Conservation (phyloP, 2,329 filamentous ascomycete species). For the Verticillium nubilum region DNA sequence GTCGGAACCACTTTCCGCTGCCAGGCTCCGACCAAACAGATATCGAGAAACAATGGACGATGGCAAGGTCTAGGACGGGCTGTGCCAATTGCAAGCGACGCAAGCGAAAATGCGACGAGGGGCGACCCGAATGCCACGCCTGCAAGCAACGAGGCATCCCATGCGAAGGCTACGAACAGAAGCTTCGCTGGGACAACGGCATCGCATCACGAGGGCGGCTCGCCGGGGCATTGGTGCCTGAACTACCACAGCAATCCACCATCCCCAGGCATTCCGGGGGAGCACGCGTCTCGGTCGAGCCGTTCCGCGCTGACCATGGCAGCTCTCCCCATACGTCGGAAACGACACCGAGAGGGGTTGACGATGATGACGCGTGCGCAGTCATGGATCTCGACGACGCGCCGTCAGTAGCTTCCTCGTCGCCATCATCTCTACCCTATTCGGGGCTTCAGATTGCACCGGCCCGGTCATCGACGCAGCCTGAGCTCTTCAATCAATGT, state of each 20-base stretch:
- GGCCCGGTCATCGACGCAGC: not conserved
- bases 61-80: constrained; percentile 11
- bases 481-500: not conserved
- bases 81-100: constrained; percentile 12
- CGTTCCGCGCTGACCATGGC: not conserved
- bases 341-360: not conserved
- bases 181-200: constrained; percentile 12
- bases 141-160: constrained; percentile 7
- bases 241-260: not conserved
- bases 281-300: not conserved
- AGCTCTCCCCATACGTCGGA: not conserved
- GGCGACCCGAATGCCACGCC: constrained; percentile 10
- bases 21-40: not conserved
- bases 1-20: not conserved
- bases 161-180: constrained; percentile 11
- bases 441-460: not conserved
- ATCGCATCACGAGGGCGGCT: constrained; percentile 9
- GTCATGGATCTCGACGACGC: not conserved
- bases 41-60: not conserved
- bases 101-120: constrained; percentile 14
- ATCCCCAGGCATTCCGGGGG: not conserved
- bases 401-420: not conserved
- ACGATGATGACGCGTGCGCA: not conserved
- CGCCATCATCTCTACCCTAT: not conserved
- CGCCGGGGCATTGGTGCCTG: constrained; percentile 8